Evolutionary conservation across 2,329 filamentous ascomycete genomes (phyloP).

Genomic region (Phialemoniopsis sp.): DNA sequence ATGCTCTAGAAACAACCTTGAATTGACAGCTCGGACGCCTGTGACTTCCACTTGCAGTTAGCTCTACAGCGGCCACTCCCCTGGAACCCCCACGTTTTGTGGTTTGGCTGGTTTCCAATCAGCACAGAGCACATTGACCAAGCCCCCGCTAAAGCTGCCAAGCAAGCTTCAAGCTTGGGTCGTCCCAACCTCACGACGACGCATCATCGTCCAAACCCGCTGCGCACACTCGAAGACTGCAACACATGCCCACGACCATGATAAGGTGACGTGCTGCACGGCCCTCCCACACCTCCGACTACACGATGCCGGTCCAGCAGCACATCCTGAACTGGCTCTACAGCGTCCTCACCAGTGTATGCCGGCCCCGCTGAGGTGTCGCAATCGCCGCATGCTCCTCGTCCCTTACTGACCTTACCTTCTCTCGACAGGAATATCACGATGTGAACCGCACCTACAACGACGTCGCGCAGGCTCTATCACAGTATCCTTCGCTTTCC

Average conservation of each 20-base stretch:
- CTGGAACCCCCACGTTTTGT: no score
- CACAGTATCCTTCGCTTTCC: conserved; percentile 73
- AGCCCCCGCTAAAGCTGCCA: no score
- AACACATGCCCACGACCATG: neutral
- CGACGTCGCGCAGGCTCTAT: conserved; percentile 79
- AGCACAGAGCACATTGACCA: no score
- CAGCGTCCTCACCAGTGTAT: conserved; percentile 76
- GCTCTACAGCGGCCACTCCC: no score
- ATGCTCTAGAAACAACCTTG: no score
- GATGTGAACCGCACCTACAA: conserved; percentile 91
- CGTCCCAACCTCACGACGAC: no score
- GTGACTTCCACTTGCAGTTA: no score
- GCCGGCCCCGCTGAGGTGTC: conserved; percentile 12
- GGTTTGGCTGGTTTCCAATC: no score
- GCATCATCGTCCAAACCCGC: no score
- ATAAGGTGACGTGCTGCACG: no score
- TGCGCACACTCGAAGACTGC: neutral
- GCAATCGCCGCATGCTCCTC: conserved; percentile 6
- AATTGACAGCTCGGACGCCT: no score
- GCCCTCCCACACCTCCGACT: neutral
- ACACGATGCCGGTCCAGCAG: conserved; percentile 70
- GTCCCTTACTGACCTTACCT: conserved; percentile 5
- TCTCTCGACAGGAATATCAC: conserved; percentile 70
- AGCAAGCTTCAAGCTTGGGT: no score
- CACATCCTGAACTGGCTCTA: conserved; percentile 94